These are phyloP conservation scores for Striga asiatica DNA, from an alignment of 257 asterid genomes.

Conservation along the genomic window DNA sequence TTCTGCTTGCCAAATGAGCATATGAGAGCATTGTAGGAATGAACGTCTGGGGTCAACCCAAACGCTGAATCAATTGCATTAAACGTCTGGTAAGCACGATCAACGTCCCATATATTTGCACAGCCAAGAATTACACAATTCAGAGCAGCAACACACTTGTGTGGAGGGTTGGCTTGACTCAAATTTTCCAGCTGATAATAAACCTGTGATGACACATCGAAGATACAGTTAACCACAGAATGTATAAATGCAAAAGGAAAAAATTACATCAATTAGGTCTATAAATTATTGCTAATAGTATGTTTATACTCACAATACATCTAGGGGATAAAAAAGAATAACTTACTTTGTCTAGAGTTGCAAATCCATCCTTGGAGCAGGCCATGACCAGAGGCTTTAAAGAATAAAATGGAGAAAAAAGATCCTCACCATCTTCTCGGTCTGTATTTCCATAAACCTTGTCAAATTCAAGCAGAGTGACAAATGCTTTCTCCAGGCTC, in stretches of 20 bases:
- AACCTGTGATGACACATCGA: conserved; percentile 45
- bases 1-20: conserved; percentile 68
- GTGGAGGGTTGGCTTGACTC: conserved; percentile 53
- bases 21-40: conserved; percentile 79
- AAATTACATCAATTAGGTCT: not conserved
- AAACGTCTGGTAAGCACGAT: conserved; percentile 93
- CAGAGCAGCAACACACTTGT: conserved; percentile 79
- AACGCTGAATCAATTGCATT: conserved; percentile 50
- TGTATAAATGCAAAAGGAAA: not conserved
- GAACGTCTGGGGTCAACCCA: conserved; percentile 67
- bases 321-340: conserved; percentile 7
- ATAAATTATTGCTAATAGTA: conserved; percentile 3
- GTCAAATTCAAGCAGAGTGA: conserved; percentile 76
- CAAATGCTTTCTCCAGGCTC: conserved; percentile 69
- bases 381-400: conserved; percentile 67
- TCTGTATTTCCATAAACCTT: conserved; percentile 37
- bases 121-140: conserved; percentile 89
- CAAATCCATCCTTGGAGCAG: conserved; percentile 64
- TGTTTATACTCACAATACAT: conserved; percentile 5
- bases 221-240: conserved; percentile 15
- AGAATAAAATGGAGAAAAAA: conserved; percentile 65
- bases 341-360: conserved; percentile 68
- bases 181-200: conserved; percentile 87
- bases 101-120: conserved; percentile 92
- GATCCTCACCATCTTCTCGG: conserved; percentile 34